These are phyloP conservation scores for Calamus simplicifolius DNA, from an alignment of 176 grass and related monocot genomes.

Conservation along the genomic window DNA sequence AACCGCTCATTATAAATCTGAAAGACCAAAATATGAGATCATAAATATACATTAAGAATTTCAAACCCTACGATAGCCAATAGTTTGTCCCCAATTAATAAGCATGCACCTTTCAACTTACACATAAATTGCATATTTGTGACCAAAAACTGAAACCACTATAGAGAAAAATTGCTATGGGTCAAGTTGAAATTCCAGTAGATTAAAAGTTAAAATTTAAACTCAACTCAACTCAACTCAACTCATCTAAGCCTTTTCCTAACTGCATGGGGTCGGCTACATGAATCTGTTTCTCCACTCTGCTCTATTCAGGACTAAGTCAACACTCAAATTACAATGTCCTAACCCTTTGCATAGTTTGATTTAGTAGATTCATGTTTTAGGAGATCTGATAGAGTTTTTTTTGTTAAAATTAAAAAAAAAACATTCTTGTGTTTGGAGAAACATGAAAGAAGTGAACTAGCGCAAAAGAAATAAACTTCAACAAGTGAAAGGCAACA, in stretches of 20 bases:
- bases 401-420: no score
- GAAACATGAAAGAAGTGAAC: not conserved
- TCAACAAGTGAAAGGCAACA: no score
- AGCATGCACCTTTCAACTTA: constrained; percentile 23
- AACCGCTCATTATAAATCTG: constrained; percentile 75
- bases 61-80: constrained; percentile 13
- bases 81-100: not conserved
- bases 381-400: no score
- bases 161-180: constrained; percentile 8
- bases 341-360: no score
- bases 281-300: no score
- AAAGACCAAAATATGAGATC: constrained; percentile 10
- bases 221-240: no score
- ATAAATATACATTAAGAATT: constrained; percentile 13
- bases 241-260: no score
- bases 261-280: no score
- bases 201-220: not conserved
- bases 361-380: no score
- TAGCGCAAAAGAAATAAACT: not conserved
- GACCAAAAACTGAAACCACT: constrained; percentile 57
- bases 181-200: not conserved
- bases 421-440: not conserved
- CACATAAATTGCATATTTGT: constrained; percentile 66
- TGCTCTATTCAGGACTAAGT: no score
- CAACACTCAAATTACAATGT: no score